These are phyloP conservation scores for Penicillium verrucosum DNA, from an alignment of 2,329 filamentous ascomycete species.

Conservation along the genomic window DNA sequence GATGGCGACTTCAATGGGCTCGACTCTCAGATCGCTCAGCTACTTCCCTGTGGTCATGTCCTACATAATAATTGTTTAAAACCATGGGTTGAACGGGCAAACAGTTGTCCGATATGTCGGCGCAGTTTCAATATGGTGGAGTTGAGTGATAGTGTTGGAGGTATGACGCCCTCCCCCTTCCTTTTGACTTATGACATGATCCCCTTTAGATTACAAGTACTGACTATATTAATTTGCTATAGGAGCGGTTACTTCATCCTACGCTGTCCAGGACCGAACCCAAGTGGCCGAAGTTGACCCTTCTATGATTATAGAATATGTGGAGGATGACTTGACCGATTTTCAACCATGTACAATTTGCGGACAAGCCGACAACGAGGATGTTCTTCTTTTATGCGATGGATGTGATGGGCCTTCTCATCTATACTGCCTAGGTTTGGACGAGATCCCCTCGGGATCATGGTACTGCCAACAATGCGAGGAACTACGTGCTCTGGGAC, in stretches of 20 bases:
- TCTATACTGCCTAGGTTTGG: conserved; percentile 83
- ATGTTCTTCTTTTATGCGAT: conserved; percentile 84
- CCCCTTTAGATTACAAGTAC: conserved; percentile 1
- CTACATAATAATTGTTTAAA: conserved; percentile 90
- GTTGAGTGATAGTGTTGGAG: conserved; percentile 74
- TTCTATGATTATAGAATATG: conserved; percentile 67
- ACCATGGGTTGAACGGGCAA: conserved; percentile 93
- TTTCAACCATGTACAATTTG: conserved; percentile 79
- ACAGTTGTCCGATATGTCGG: conserved; percentile 96
- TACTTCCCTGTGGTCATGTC: conserved; percentile 79
- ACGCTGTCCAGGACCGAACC: conserved; percentile 50
- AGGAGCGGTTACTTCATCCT: conserved; percentile 59
- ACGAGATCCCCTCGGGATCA: conserved; percentile 68
- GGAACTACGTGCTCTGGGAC: conserved; percentile 43
- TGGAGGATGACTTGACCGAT: conserved; percentile 60
- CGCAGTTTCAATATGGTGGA: conserved; percentile 87
- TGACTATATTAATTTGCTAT: conserved; percentile 6
- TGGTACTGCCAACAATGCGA: conserved; percentile 92
- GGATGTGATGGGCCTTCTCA: conserved; percentile 87
- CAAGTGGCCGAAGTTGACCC: conserved; percentile 84
- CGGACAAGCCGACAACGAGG: conserved; percentile 73
- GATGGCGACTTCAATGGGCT: conserved; percentile 28
- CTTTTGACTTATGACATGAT: conserved; percentile 7
- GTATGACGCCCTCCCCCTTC: conserved; percentile 53
- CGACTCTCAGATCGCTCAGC: conserved; percentile 55